Conservation (phyloP, 78 protist species). For the Emiliania huxleyi region DNA sequence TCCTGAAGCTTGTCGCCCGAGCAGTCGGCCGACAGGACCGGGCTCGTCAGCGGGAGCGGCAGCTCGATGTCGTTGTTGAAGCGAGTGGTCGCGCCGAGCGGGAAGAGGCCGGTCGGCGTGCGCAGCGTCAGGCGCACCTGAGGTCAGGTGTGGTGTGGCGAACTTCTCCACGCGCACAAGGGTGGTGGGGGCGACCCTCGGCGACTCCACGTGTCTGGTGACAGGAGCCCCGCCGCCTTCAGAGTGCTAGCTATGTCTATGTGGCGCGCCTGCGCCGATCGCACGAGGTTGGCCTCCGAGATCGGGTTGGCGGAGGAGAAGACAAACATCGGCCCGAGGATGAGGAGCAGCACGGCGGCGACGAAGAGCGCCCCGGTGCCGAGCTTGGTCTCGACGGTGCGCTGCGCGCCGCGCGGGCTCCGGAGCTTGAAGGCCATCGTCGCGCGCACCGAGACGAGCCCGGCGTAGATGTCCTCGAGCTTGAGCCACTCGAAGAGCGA, state of each 20-base stretch:
- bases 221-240: too few relatives aligned
- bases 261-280: neutral
- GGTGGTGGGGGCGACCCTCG: too few relatives aligned
- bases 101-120: neutral
- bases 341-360: neutral
- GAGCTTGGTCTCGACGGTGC: neutral
- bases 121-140: neutral
- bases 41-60: neutral
- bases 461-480: neutral
- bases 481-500: neutral
- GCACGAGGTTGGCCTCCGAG: neutral
- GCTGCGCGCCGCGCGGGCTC: neutral
- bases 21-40: neutral
- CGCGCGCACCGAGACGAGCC: neutral
- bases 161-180: too few relatives aligned
- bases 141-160: too few relatives aligned
- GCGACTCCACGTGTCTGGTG: too few relatives aligned
- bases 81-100: neutral
- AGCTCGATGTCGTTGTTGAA: neutral
- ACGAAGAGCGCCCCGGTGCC: neutral
- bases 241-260: too few relatives aligned
- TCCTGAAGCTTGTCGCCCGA: neutral
- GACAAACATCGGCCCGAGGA: neutral
- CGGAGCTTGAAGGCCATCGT: neutral
- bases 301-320: neutral